These are phyloP conservation scores for Acanthamoeba culbertsoni DNA, from an alignment of 208 protist species.

Conservation along the genomic window DNA sequence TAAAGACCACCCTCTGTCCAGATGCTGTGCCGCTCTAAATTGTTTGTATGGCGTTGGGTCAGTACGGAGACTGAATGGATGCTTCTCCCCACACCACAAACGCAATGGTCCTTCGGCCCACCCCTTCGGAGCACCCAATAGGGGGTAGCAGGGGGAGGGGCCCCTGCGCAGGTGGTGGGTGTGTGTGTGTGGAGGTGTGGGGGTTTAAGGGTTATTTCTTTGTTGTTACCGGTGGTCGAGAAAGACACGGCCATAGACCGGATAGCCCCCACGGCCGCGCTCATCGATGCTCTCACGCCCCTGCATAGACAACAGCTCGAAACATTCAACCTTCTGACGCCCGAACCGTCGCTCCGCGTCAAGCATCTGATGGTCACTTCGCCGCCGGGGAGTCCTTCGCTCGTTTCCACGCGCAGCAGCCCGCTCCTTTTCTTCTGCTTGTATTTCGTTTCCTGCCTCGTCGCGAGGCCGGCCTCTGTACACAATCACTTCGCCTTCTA, in stretches of 20 bases:
- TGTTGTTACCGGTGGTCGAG: neutral
- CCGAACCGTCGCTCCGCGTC: neutral
- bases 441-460: neutral
- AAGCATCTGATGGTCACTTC: neutral
- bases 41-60: neutral
- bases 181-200: no score
- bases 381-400: no score
- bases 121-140: neutral
- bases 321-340: neutral
- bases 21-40: neutral
- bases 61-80: neutral
- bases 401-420: no score
- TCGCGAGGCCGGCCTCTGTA: neutral
- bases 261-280: neutral
- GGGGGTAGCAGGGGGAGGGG: neutral
- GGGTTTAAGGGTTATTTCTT: no score
- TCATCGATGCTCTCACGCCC: neutral
- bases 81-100: neutral
- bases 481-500: neutral
- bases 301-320: constrained; percentile 10
- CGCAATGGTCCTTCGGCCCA: neutral
- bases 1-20: neutral
- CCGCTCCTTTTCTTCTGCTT: neutral
- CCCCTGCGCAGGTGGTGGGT: no score
- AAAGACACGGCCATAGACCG: neutral